These are phyloP conservation scores for Cladosporium sp. DNA, from an alignment of 2,329 filamentous ascomycete species.

Conservation along the genomic window DNA sequence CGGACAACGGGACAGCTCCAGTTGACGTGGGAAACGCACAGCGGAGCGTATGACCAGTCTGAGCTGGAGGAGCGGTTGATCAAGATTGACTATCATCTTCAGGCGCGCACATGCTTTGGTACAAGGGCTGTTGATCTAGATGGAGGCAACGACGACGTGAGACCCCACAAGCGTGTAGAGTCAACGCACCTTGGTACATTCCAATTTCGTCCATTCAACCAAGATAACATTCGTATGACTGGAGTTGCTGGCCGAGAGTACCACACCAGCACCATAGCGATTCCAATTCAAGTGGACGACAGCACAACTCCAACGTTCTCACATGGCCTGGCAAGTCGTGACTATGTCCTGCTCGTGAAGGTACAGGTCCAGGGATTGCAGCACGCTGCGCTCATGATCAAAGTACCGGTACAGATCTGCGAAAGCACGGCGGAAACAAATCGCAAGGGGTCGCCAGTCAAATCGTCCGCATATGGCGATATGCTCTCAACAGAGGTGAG, in stretches of 20 bases:
- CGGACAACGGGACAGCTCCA: background rate
- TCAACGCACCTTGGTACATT: background rate
- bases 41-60: slow-evolving; percentile 2
- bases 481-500: background rate
- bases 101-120: background rate
- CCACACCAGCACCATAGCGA: background rate
- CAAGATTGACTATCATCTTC: background rate
- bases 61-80: background rate
- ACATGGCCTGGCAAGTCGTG: background rate
- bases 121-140: background rate
- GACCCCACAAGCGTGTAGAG: background rate
- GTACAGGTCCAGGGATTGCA: background rate
- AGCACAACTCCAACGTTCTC: background rate
- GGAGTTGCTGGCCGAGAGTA: background rate
- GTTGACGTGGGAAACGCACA: background rate
- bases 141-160: background rate
- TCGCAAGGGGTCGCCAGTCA: background rate
- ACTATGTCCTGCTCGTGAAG: background rate
- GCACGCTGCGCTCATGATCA: background rate
- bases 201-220: background rate
- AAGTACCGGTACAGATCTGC: slow-evolving; percentile 1
- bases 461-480: background rate
- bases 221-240: background rate
- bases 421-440: background rate
- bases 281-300: background rate